These are phyloP conservation scores for Ajuga reptans DNA, from an alignment of 305 asterid species.

Conservation along the genomic window DNA sequence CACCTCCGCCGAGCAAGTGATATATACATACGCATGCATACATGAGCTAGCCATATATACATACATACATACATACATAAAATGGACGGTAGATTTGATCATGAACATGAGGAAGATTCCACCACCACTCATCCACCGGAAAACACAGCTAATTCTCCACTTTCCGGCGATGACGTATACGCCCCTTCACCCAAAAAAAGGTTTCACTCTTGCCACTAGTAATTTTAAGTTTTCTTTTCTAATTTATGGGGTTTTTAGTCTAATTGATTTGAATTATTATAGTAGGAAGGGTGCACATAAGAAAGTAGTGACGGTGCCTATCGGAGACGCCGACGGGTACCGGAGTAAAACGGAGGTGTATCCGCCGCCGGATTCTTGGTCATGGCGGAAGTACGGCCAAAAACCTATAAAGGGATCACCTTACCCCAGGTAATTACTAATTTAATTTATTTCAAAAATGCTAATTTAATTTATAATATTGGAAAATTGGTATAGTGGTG, in stretches of 20 bases:
- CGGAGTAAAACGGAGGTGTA: conserved; percentile 63
- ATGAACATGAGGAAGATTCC: conserved; percentile 24
- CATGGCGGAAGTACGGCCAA: conserved; percentile 86
- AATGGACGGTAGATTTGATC: conserved; percentile 40
- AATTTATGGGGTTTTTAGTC: not conserved
- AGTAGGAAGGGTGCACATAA: conserved; percentile 46
- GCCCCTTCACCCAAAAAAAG: conserved; percentile 61
- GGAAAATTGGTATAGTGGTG: not conserved
- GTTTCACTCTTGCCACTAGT: conserved; percentile 22
- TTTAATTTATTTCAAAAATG: not conserved
- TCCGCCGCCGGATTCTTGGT: conserved; percentile 89
- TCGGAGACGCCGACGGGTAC: conserved; percentile 48
- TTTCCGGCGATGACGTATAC: conserved; percentile 49
- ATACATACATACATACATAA: not conserved
- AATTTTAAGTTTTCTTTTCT: no score
- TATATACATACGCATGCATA: conserved; percentile 20
- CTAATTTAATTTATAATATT: not conserved
- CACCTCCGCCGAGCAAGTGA: not conserved
- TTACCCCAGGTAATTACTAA: conserved; percentile 54
- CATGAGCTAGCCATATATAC: conserved; percentile 1
- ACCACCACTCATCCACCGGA: conserved; percentile 32
- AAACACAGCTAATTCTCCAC: conserved; percentile 38
- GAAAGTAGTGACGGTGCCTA: conserved; percentile 54
- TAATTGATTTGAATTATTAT: not conserved
- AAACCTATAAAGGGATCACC: conserved; percentile 83